A percentile compares a stretch with the other conserved stretches of the same genome.
phyloP scores from a whole-genome alignment of 257 asterid species.

The Dorcoceras hygrometricum region DNA sequence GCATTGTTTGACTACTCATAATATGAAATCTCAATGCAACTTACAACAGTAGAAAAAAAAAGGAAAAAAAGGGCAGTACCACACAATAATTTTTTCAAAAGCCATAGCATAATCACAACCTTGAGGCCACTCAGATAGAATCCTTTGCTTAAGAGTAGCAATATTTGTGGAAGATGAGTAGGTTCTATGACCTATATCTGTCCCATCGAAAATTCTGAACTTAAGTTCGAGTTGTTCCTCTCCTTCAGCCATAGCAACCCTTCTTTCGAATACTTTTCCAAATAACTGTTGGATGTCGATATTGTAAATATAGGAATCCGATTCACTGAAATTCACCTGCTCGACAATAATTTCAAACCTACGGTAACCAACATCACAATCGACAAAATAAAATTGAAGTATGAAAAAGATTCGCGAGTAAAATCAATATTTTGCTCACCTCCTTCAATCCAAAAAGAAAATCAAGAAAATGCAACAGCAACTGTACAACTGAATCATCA shows the following conservation, averaged over 20 bases:
- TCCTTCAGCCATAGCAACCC: constrained; percentile 41
- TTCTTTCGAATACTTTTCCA: constrained; percentile 25
- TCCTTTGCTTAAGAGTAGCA: constrained; percentile 48
- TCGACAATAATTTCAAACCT: constrained; percentile 15
- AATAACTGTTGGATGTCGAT: no score
- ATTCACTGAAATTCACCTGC: constrained; percentile 36
- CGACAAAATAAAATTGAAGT: background rate
- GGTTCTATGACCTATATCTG: constrained; percentile 56
- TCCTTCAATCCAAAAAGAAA: constrained; percentile 23
- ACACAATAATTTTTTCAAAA: background rate
- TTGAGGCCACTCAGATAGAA: constrained; percentile 67
- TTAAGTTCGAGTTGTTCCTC: constrained; percentile 48
- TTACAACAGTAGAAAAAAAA: background rate
- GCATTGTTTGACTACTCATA: background rate
- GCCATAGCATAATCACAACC: constrained; percentile 33
- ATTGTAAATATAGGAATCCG: no score
- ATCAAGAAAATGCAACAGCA: constrained; percentile 30
- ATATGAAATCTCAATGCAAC: background rate
- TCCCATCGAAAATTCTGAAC: constrained; percentile 69
- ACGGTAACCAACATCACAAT: background rate
- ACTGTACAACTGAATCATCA: constrained; percentile 37
- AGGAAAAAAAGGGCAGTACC: background rate
- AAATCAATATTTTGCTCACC: constrained; percentile 23
- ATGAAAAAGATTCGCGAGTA: background rate
- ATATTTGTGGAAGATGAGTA: constrained; percentile 44